Percentiles rank a stretch among this genome's conserved stretches.
These are phyloP conservation scores for Saccharomycopsis capsularis DNA, from an alignment of 805 yeast genomes.

Conservation along the genomic window DNA sequence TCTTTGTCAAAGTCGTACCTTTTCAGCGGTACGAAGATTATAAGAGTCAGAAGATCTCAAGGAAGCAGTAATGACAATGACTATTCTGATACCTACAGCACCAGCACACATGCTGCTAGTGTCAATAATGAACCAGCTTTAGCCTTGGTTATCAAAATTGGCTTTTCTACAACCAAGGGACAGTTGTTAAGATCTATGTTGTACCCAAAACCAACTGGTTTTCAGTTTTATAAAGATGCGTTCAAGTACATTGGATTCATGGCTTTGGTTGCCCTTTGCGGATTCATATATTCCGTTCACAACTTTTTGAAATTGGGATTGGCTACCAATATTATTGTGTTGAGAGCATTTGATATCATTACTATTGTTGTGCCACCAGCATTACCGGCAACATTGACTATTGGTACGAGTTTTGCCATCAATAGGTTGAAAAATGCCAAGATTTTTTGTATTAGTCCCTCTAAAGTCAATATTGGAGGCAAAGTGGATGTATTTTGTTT, in stretches of 20 bases:
- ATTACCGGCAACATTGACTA: conserved; percentile 92
- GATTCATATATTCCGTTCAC: conserved; percentile 76
- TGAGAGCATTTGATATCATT: conserved; percentile 87
- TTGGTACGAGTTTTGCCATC: conserved; percentile 91
- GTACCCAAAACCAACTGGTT: conserved; percentile 90
- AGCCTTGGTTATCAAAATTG: conserved; percentile 84
- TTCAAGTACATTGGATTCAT: conserved; percentile 94
- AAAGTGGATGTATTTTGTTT: conserved; percentile 85
- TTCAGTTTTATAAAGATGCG: conserved; percentile 89
- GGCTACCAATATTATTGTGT: conserved; percentile 58
- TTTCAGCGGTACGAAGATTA: conserved; percentile 83
- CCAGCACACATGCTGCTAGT: not conserved
- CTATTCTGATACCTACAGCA: not conserved
- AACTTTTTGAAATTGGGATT: conserved; percentile 76
- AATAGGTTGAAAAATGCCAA: conserved; percentile 59
- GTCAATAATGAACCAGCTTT: conserved; percentile 63
- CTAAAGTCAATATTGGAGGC: conserved; percentile 93
- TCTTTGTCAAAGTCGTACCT: conserved; percentile 67
- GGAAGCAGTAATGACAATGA: conserved; percentile 26
- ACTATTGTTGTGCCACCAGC: conserved; percentile 99
- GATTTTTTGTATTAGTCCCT: conserved; percentile 89
- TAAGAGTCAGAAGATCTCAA: conserved; percentile 66
- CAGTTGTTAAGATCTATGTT: conserved; percentile 90
- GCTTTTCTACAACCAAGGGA: conserved; percentile 94
- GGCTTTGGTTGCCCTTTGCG: conserved; percentile 77